Base-by-base conservation (phyloP, 1,139 yeast genomes). In the Candida anutae region DNA sequence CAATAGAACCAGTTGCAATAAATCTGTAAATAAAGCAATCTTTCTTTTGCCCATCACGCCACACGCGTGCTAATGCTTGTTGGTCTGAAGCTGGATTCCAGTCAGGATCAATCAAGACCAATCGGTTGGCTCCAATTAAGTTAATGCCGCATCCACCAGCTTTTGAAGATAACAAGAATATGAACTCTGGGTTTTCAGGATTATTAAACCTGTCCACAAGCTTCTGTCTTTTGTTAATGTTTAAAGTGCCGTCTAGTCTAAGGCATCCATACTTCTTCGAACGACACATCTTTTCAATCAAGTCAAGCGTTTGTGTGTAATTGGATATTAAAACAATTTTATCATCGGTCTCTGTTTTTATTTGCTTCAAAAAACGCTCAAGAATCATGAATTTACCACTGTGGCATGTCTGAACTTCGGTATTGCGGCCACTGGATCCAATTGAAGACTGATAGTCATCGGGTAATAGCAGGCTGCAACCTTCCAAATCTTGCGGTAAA, bases 101-200 rank as follows among this genome's bases (percentile, higher is more conserved):
- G 53, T 93, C 98, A 0, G 98, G 98, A 50, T 90, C 99, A 45
- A 90, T 67, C 31, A 90, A 62, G 16, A 90, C 74, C 36, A 90
- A 63, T 36, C 98, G 67, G 45, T 93, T 90, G 6, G 98, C 99
- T 6, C 98, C 98, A 45, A 90, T 90, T 40, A 90, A 69, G 48
- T 90, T 90, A 48, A 90, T 85, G 54, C 99, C 99, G 62, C 98
- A 90, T 0, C 99, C 99, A 41, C 99, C 99, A 1, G 99, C 99
- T 53, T 90, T 93, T 8, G 95, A 84, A 45, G 95, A 85, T 30
- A 90, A 62, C 37, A 90, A 62, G 43, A 90, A 90, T 4, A 90
- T 77, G 50, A 90, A 90, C 41, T 87, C 97, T 5, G 78, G 72
- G 2, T 90, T 83, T 19, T 82, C 81, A 1, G 97, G 96, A 43